Evolutionary conservation across 306 rosid species (phyloP).

Genomic region (Betula pendula): DNA sequence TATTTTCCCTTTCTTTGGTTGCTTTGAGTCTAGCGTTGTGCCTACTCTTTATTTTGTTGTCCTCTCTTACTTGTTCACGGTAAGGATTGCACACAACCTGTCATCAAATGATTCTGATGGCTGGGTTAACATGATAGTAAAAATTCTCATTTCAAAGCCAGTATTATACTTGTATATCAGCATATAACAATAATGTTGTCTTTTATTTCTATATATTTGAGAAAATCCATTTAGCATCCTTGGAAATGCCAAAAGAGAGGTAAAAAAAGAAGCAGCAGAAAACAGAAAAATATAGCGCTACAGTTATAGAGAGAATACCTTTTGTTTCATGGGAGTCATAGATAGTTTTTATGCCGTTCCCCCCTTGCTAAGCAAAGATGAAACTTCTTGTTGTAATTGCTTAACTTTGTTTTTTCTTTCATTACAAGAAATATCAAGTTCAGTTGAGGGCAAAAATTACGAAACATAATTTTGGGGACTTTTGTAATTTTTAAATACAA

Average conservation of each 20-base stretch:
- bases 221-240: not conserved
- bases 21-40: not conserved
- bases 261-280: too few relatives aligned
- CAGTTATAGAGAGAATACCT: too few relatives aligned
- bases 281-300: too few relatives aligned
- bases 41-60: not conserved
- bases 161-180: not conserved
- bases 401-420: constrained; percentile 1
- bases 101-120: not conserved
- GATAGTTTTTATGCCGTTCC: not conserved
- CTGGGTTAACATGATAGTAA: not conserved
- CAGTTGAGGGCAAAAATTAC: not conserved
- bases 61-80: not conserved
- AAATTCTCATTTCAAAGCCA: not conserved
- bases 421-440: not conserved
- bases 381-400: not conserved
- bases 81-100: not conserved
- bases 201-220: not conserved
- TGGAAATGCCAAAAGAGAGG: not conserved
- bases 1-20: not conserved
- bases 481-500: not conserved
- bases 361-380: not conserved
- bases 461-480: not conserved
- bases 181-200: not conserved
- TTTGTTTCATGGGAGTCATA: not conserved